Conservation (phyloP, 352 stramenopile species). For the Aphanomyces stellatus region DNA sequence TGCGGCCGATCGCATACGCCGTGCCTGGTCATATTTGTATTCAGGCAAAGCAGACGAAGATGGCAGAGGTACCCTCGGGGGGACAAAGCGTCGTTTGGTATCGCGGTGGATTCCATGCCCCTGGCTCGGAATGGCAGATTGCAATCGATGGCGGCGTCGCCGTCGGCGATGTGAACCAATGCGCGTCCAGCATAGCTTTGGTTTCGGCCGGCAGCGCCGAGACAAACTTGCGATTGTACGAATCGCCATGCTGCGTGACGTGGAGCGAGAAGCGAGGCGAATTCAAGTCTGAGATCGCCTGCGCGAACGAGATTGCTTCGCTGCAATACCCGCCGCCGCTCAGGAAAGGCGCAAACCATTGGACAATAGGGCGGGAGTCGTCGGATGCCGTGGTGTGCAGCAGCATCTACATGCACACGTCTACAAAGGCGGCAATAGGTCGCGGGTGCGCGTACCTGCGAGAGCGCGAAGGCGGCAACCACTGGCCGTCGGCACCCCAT, state of each 20-base stretch:
- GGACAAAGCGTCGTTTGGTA: constrained; percentile 70
- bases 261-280: constrained; percentile 17
- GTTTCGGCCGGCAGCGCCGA: neutral
- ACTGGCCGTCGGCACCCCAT: too few species aligned
- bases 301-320: constrained; percentile 84
- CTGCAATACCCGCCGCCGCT: constrained; percentile 89
- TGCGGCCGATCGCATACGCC: constrained; percentile 73
- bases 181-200: neutral
- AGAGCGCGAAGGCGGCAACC: too few species aligned
- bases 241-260: constrained; percentile 38
- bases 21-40: constrained; percentile 12
- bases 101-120: constrained; percentile 77
- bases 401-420: neutral
- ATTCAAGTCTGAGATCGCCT: constrained; percentile 36
- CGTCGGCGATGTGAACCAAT: constrained; percentile 9
- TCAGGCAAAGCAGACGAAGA: neutral
- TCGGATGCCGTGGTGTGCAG: neutral
- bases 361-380: constrained; percentile 34
- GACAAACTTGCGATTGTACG: constrained; percentile 27
- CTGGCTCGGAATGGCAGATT: constrained; percentile 90
- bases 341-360: constrained; percentile 88
- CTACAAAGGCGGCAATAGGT: too few species aligned
- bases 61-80: constrained; percentile 19
- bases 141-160: constrained; percentile 33
- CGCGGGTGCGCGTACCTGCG: too few species aligned